These are phyloP conservation scores for Clonostachys rosea DNA, from an alignment of 2,329 filamentous ascomycete species.

Conservation along the genomic window DNA sequence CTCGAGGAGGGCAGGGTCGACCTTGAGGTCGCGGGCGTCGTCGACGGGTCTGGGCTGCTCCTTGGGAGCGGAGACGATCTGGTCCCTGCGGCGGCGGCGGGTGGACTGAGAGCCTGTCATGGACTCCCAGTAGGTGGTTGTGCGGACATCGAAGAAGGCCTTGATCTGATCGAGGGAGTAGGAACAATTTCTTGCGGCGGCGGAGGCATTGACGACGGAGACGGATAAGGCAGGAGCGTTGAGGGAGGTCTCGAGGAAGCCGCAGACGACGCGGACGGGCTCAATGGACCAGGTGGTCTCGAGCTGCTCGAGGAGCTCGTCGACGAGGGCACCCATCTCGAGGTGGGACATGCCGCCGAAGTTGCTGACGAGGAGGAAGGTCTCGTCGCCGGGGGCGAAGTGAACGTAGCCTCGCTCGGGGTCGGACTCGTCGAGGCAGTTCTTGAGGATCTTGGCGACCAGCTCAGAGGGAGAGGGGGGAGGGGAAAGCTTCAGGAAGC, in stretches of 20 bases:
- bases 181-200: conserved; percentile 33
- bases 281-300: conserved; percentile 38
- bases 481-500: conserved; percentile 50
- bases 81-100: conserved; percentile 27
- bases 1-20: conserved; percentile 48
- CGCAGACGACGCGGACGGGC: conserved; percentile 52
- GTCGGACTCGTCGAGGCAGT: conserved; percentile 55
- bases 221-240: conserved; percentile 69
- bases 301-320: conserved; percentile 48
- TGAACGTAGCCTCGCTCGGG: conserved; percentile 43
- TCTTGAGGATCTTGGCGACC: conserved; percentile 51
- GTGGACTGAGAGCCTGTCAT: conserved; percentile 38
- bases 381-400: conserved; percentile 41
- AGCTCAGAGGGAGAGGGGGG: conserved; percentile 41
- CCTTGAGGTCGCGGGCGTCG: conserved; percentile 32
- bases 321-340: conserved; percentile 48
- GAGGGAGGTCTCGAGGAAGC: conserved; percentile 66
- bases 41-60: conserved; percentile 28
- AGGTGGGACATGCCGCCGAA: conserved; percentile 55
- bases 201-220: conserved; percentile 56
- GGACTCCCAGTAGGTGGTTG: conserved; percentile 52
- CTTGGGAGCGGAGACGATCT: conserved; percentile 31
- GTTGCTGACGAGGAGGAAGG: conserved; percentile 51
- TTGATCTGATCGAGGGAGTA: conserved; percentile 52
- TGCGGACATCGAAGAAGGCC: conserved; percentile 58